Base-by-base conservation (phyloP, 1,139 yeast species). In the Blastobotrys serpentis region DNA sequence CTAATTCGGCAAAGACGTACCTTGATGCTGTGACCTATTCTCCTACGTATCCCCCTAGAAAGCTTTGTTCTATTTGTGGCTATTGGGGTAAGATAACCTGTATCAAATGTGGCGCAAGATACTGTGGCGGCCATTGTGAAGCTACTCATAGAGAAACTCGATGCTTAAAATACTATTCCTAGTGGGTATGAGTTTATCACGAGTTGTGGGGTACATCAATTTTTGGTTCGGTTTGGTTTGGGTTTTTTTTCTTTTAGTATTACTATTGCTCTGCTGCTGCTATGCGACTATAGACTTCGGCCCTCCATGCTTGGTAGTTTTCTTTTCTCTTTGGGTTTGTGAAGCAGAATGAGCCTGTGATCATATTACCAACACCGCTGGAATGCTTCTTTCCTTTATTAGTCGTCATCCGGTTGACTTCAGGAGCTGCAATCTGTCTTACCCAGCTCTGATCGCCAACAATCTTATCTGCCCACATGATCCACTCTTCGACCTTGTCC, bases 61-160 rank as follows among this genome's bases (percentile, higher is more conserved):
- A 57, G 1, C 51, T 70, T 34, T 72, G 77, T 53, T 56, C 64
- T n/a, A 67, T 73, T 0, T 72, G 77, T 50, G 76, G 77, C 2
- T 70, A 67, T 54, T 65, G 69, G 62, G 70, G 73, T 3, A 57
- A 54, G 14, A 53, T 64, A 14, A 56, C 60, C 2, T 73, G 74
- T 52, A 53, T 63, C 22, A 55, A 65, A 32, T 72, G 77, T 47
- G 73, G 73, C 4, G 64, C 66, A 7, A 50, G 62, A 19, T 66
- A 65, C 51, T 73, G 77, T 52, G 61, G 73, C 8, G 49, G 60
- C 39, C 49, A 52, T 1, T 72, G 77, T 49, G 68, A 62, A 32
- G 62, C 58, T 11, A 59, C 71, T 5, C 76, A 72, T 50, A 53
- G 58, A n/a, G 75, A 73, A 50, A 70, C 73, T 2, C 50, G 74